phyloP scores from a whole-genome alignment of 2,329 filamentous ascomycete genomes.

The Fusarium annulatum region DNA sequence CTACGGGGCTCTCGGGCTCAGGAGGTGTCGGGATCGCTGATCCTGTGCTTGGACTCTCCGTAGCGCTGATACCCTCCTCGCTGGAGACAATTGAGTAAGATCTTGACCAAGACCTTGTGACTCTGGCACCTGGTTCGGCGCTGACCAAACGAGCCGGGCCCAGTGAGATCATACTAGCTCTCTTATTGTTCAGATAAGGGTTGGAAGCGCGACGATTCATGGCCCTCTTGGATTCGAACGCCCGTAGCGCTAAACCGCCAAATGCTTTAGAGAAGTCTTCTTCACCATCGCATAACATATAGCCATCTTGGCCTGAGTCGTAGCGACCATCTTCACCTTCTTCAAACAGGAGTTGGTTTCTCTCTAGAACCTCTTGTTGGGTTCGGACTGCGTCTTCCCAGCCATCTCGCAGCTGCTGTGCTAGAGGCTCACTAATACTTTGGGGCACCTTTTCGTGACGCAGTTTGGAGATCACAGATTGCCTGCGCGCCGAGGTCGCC shows the following conservation, averaged over 20 bases:
- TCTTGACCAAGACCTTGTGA: constrained; percentile 39
- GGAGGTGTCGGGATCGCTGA: constrained; percentile 53
- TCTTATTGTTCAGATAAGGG: constrained; percentile 34
- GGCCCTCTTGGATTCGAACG: constrained; percentile 45
- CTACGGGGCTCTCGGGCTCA: constrained; percentile 50
- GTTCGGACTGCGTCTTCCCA: constrained; percentile 53
- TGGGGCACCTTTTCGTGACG: constrained; percentile 47
- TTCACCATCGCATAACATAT: constrained; percentile 39
- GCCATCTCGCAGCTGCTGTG: constrained; percentile 53
- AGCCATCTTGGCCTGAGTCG: constrained; percentile 27
- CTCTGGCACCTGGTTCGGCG: constrained; percentile 29
- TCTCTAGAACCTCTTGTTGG: constrained; percentile 50
- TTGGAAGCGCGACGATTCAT: constrained; percentile 38
- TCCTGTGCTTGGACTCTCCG: constrained; percentile 51
- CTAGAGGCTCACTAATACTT: constrained; percentile 47
- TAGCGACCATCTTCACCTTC: constrained; percentile 42
- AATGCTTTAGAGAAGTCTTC: constrained; percentile 48
- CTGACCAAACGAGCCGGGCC: constrained; percentile 38
- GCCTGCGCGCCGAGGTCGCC: constrained; percentile 44
- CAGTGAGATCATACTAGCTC: constrained; percentile 40
- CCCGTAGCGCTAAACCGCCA: constrained; percentile 51
- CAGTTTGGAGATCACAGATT: constrained; percentile 51
- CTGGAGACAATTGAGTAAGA: constrained; percentile 51
- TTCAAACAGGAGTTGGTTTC: constrained; percentile 49
- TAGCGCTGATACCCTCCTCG: constrained; percentile 52